Conservation (phyloP, 2,329 filamentous ascomycete species). For the Penicillium italicum region DNA sequence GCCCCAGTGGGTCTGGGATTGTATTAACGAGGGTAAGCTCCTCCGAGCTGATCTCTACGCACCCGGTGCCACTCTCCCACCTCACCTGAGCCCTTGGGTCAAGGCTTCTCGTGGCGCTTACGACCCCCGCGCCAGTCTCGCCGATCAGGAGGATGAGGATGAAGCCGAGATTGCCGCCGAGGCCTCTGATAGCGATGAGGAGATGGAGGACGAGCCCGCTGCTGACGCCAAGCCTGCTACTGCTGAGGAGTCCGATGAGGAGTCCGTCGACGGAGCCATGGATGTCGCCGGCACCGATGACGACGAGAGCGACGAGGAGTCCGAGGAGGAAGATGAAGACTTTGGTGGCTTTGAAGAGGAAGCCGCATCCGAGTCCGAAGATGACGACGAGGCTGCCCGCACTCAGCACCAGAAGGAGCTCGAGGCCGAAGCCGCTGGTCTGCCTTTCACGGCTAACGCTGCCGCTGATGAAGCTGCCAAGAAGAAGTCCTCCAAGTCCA, state of each 20-base stretch:
- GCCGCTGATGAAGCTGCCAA: slow-evolving; percentile 58
- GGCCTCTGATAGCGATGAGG: slow-evolving; percentile 45
- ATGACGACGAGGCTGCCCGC: slow-evolving; percentile 60
- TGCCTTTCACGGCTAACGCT: slow-evolving; percentile 48
- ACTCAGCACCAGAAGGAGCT: slow-evolving; percentile 81
- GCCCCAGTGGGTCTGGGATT: slow-evolving; percentile 99
- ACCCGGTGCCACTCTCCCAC: slow-evolving; percentile 83
- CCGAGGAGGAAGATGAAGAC: slow-evolving; percentile 44
- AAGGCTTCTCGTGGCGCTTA: slow-evolving; percentile 83
- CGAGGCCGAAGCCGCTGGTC: slow-evolving; percentile 82
- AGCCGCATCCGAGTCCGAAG: slow-evolving; percentile 48
- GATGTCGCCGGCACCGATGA: slow-evolving; percentile 46
- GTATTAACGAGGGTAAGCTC: slow-evolving; percentile 85
- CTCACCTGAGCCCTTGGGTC: slow-evolving; percentile 94
- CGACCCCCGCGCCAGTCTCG: slow-evolving; percentile 80
- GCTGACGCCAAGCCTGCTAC: slow-evolving; percentile 18
- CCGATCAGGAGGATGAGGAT: slow-evolving; percentile 81
- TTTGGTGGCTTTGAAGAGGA: slow-evolving; percentile 53
- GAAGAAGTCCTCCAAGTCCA: slow-evolving; percentile 65
- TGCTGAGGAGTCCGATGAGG: slow-evolving; percentile 42
- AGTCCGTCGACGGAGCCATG: slow-evolving; percentile 48
- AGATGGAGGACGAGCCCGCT: slow-evolving; percentile 35
- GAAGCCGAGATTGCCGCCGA: slow-evolving; percentile 73
- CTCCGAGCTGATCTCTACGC: slow-evolving; percentile 83
- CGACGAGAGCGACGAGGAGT: slow-evolving; percentile 47